phyloP scores from a whole-genome alignment of 805 yeast species.

The Starmera caribaea region DNA sequence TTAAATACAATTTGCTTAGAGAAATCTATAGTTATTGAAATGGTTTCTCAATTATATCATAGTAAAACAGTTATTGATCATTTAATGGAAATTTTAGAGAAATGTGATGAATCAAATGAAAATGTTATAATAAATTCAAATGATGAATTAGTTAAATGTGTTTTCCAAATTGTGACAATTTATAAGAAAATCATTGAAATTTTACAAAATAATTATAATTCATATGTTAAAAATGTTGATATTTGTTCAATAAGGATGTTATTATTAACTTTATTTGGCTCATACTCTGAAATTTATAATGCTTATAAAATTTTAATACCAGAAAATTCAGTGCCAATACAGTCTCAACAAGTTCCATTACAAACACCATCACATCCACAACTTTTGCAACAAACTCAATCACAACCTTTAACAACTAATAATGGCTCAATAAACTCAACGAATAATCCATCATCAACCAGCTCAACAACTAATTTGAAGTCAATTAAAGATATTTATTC shows the following conservation, averaged over 20 bases:
- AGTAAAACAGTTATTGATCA: slow-evolving; percentile 47
- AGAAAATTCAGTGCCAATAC: slow-evolving; percentile 1
- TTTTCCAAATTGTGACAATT: slow-evolving; percentile 27
- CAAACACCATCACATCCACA: neutral
- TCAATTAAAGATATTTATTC: neutral
- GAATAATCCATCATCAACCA: neutral
- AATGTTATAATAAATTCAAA: slow-evolving; percentile 10
- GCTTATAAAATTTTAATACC: slow-evolving; percentile 40
- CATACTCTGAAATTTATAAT: slow-evolving; percentile 58
- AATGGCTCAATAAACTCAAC: too few species aligned
- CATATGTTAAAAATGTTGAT: slow-evolving; percentile 49
- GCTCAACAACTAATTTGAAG: neutral
- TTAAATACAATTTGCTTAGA: slow-evolving; percentile 50
- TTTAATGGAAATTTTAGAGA: slow-evolving; percentile 46
- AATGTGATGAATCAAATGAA: slow-evolving; percentile 30
- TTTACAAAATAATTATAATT: slow-evolving; percentile 36
- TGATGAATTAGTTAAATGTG: slow-evolving; percentile 28
- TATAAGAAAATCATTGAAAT: slow-evolving; percentile 42
- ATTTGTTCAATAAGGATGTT: slow-evolving; percentile 57
- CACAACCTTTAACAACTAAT: slow-evolving; percentile 2
- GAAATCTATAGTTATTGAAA: slow-evolving; percentile 41
- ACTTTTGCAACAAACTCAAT: neutral
- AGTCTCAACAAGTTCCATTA: neutral
- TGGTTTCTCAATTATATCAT: slow-evolving; percentile 39
- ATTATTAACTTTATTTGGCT: slow-evolving; percentile 48